Base-by-base conservation (phyloP, 495 filamentous ascomycete genomes). In the Talaromyces ruber region DNA sequence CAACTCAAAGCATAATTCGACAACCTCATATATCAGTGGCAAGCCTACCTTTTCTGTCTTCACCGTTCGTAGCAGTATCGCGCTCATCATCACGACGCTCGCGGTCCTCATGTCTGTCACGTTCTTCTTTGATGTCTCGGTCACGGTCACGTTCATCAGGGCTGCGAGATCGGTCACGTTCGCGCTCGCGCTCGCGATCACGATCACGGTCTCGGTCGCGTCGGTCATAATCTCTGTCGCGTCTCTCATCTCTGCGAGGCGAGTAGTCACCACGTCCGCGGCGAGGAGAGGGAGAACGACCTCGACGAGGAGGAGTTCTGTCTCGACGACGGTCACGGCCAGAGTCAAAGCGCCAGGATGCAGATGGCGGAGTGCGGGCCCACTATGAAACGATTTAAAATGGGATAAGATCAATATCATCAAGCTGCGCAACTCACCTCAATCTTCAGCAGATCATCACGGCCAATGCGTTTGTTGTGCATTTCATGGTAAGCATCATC, bases 401-500 rank as follows among this genome's bases (percentile, higher is more conserved):
- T 45, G 9, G n/a, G 54, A 50, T 1, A 26, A 58, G 54, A 34
- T 6, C 21, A 22, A 56, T 4, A 62, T 18, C 34, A n/a, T 50
- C 9, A 11, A 25, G 12, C 29, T n/a, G 25, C 56, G 14, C 14
- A 58, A 52, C 82, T 68, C 79, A 96, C 94, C 83, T 99, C 94
- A 66, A 99, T 98, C 78, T 99, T 99, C 80, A 99, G 72, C 53
- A 96, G 74, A 66, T 99, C 94, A 73, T 99, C 94, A 59, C 93
- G 89, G 50, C 92, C 93, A 67, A 99, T 92, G 59, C 94, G 91
- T 85, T 96, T 96, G 79, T 97, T 97, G 74, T 99, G 94, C 95
- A 99, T 98, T 76, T 99, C 94, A 75, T 98, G 92, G 72, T 99
- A 99, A 32, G 94, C 94, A 82, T 99, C 94, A 78, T 99, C 94